phyloP scores from a whole-genome alignment of 2,329 filamentous ascomycete genomes.

The Sporothrix brasiliensis region DNA sequence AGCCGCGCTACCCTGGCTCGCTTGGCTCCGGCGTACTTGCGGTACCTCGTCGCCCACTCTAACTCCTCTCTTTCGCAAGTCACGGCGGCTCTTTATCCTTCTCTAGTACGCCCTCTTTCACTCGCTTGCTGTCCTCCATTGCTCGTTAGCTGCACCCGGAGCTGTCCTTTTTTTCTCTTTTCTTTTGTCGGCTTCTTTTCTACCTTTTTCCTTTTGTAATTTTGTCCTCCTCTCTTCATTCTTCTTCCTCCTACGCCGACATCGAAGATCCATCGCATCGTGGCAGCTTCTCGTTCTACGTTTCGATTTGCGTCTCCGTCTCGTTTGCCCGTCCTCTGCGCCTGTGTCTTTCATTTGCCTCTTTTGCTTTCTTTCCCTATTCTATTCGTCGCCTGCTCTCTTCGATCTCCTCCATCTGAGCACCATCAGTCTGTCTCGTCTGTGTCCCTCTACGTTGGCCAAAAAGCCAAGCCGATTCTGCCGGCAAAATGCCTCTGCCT shows the following conservation, averaged over 20 bases:
- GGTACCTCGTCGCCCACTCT: background rate
- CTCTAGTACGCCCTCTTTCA: background rate
- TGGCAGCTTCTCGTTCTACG: background rate
- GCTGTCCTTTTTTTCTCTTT: background rate
- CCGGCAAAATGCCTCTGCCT: conserved; percentile 44
- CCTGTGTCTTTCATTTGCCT: background rate
- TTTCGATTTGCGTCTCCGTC: background rate
- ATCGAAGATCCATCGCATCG: background rate
- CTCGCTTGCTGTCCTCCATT: background rate
- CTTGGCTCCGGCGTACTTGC: background rate
- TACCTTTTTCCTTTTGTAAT: background rate
- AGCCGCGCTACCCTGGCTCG: conserved; percentile 14
- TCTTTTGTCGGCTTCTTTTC: background rate
- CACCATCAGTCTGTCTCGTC: background rate
- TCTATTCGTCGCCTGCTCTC: background rate
- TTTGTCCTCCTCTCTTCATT: background rate
- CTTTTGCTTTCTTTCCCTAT: background rate
- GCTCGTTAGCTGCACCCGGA: background rate
- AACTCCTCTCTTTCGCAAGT: background rate
- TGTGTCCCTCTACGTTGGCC: background rate
- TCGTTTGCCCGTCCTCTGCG: background rate
- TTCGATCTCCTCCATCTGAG: background rate
- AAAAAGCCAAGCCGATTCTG: conserved; percentile 27
- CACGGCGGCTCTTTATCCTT: background rate
- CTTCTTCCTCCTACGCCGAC: background rate